These are phyloP conservation scores for Fagus crenata DNA, from an alignment of 306 rosid species.

Conservation along the genomic window DNA sequence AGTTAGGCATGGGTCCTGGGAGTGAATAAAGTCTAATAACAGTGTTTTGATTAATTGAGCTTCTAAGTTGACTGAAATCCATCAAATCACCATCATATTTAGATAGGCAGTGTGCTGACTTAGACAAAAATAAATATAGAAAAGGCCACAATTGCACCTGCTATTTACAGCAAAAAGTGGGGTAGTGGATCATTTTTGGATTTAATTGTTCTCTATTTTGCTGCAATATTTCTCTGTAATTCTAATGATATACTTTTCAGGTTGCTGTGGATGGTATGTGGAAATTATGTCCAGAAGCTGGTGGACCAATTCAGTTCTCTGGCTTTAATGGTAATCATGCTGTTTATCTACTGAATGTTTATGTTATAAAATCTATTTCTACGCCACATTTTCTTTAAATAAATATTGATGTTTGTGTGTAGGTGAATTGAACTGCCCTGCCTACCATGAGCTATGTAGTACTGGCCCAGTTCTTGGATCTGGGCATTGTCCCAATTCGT, in stretches of 20 bases:
- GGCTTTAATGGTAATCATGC: conserved; percentile 69
- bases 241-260: conserved; percentile 38
- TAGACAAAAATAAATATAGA: neutral
- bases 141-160: neutral
- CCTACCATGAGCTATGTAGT: conserved; percentile 80
- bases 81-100: conserved; percentile 1
- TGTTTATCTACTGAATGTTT: conserved; percentile 18
- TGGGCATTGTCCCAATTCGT: conserved; percentile 71
- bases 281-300: conserved; percentile 83
- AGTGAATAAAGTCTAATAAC: neutral
- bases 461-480: conserved; percentile 44
- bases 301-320: conserved; percentile 81
- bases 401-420: conserved; percentile 19
- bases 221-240: conserved; percentile 11
- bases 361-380: neutral
- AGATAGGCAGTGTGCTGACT: conserved; percentile 6
- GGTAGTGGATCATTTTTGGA: neutral
- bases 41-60: neutral
- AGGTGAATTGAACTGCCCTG: conserved; percentile 91
- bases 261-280: conserved; percentile 91
- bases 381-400: conserved; percentile 8
- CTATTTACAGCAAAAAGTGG: neutral
- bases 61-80: neutral
- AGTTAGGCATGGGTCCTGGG: neutral
- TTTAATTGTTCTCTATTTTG: conserved; percentile 6